Percentiles rank a stretch among this genome's conserved stretches.
phyloP scores from a whole-genome alignment of 352 stramenopile genomes.

The Pythium phragmiticola region DNA sequence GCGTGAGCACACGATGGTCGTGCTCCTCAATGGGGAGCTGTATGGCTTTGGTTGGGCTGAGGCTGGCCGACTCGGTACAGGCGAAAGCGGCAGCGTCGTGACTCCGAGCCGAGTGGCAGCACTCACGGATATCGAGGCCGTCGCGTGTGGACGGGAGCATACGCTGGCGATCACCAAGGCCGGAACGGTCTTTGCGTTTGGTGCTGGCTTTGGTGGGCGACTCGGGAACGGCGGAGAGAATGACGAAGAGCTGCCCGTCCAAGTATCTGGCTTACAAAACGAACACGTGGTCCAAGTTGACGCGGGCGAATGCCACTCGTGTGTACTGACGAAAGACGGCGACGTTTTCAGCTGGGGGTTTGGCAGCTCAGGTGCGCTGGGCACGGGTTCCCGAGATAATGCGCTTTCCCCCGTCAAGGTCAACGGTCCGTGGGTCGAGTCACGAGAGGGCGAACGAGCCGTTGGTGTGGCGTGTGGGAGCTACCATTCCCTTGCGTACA shows the following conservation, averaged over 20 bases:
- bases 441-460: constrained; percentile 21
- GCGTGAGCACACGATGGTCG: constrained; percentile 85
- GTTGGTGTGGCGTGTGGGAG: constrained; percentile 61
- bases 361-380: constrained; percentile 76
- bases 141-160: constrained; percentile 83
- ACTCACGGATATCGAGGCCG: constrained; percentile 44
- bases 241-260: constrained; percentile 56
- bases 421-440: constrained; percentile 32
- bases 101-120: constrained; percentile 53
- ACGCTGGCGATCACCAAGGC: constrained; percentile 56
- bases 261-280: constrained; percentile 34
- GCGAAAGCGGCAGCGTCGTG: constrained; percentile 66
- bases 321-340: constrained; percentile 54
- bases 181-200: constrained; percentile 70
- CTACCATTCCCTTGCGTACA: constrained; percentile 72
- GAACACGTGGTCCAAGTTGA: constrained; percentile 51
- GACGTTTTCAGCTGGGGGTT: constrained; percentile 88
- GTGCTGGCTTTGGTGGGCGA: constrained; percentile 72
- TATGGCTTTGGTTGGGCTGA: constrained; percentile 87
- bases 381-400: constrained; percentile 62
- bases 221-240: constrained; percentile 64
- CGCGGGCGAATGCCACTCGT: constrained; percentile 82
- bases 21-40: constrained; percentile 60
- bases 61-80: constrained; percentile 76
- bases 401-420: constrained; percentile 42